Evolutionary conservation across 495 filamentous ascomycete species (phyloP).

Genomic region (Daldinia loculata): DNA sequence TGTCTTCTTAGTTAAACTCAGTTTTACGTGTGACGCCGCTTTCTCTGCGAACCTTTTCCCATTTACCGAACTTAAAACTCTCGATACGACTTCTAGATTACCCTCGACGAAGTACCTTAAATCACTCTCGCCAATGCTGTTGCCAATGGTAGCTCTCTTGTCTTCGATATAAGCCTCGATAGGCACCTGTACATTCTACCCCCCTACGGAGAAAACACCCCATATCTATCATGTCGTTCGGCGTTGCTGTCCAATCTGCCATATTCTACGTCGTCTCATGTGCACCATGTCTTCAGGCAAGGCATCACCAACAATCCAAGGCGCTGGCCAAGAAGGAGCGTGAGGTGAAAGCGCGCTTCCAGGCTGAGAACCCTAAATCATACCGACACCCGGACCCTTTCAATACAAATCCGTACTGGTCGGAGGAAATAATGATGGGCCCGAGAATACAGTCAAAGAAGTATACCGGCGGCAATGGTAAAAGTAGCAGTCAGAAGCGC

Average conservation of each 20-base stretch:
- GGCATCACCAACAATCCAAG: slow-evolving; percentile 69
- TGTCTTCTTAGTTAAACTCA: slow-evolving; percentile 19
- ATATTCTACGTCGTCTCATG: slow-evolving; percentile 88
- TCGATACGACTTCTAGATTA: not conserved
- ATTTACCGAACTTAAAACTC: slow-evolving; percentile 3
- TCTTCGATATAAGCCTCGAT: slow-evolving; percentile 24
- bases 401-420: slow-evolving; percentile 86
- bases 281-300: slow-evolving; percentile 75
- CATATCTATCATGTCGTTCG: slow-evolving; percentile 59
- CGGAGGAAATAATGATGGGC: slow-evolving; percentile 81
- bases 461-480: slow-evolving; percentile 58
- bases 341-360: slow-evolving; percentile 64
- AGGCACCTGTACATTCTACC: slow-evolving; percentile 6
- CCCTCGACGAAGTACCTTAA: not conserved
- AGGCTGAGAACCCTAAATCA: slow-evolving; percentile 72
- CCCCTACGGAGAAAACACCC: not conserved
- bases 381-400: slow-evolving; percentile 84
- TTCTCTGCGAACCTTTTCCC: not conserved
- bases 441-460: slow-evolving; percentile 72
- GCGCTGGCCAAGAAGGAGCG: slow-evolving; percentile 67
- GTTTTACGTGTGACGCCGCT: slow-evolving; percentile 1
- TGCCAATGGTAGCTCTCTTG: slow-evolving; percentile 1
- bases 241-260: slow-evolving; percentile 73
- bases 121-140: slow-evolving; percentile 30
- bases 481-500: slow-evolving; percentile 60